phyloP scores from a whole-genome alignment of 139 green algal species.

The Volvox reticuliferus region DNA sequence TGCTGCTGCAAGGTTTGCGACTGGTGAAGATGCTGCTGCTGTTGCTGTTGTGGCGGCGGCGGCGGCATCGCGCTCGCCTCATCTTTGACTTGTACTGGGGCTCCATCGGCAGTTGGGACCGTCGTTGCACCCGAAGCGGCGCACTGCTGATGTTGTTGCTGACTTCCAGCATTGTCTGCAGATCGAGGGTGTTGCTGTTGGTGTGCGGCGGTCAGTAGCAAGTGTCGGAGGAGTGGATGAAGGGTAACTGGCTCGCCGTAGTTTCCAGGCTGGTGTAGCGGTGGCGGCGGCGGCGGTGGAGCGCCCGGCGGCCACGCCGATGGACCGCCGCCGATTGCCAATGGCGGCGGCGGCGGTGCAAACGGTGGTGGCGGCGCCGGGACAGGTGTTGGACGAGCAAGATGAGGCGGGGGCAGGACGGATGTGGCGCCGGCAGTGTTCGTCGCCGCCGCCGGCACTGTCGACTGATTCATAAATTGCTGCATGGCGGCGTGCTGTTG shows the following conservation, averaged over 20 bases:
- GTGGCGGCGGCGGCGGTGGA: not conserved
- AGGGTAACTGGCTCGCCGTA: not conserved
- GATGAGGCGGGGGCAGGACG: conserved; percentile 10
- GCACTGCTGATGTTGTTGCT: no score
- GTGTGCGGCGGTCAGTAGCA: conserved; percentile 19
- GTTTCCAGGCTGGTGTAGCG: not conserved
- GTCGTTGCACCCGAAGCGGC: no score
- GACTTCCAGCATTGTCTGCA: not conserved
- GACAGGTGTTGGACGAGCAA: not conserved
- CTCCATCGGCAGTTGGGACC: no score
- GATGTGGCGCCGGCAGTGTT: not conserved
- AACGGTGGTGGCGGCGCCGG: conserved; percentile 9
- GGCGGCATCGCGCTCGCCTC: no score
- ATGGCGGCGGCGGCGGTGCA: conserved; percentile 6
- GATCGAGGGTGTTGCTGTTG: conserved; percentile 1
- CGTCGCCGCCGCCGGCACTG: not conserved
- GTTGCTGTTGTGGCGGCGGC: not conserved
- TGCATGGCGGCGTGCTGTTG: not conserved
- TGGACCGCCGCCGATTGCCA: not conserved
- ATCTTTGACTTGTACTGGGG: no score
- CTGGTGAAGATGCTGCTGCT: not conserved
- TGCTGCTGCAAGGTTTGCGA: not conserved
- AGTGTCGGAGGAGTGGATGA: conserved; percentile 11
- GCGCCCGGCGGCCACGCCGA: conserved; percentile 12
- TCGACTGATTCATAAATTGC: conserved; percentile 4